Percentiles rank a stretch among this genome's conserved stretches.
phyloP scores from a whole-genome alignment of 345 rosid genomes.

The Melaleuca alternifolia region DNA sequence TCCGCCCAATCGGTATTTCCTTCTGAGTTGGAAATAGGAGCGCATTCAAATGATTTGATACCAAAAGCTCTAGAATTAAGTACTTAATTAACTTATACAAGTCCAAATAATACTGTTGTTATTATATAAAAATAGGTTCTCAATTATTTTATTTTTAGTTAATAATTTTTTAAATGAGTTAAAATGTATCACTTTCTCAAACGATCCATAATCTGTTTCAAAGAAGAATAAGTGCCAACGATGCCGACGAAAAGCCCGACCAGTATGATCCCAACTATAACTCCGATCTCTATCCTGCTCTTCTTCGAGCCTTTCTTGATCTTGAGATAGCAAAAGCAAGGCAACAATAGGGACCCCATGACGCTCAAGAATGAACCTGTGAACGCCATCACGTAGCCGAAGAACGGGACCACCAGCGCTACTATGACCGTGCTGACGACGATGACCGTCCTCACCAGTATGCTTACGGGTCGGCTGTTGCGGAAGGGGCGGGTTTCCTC shows the following conservation, averaged over 20 bases:
- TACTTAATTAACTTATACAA: background rate
- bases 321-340: slow-evolving; percentile 58
- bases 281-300: slow-evolving; percentile 22
- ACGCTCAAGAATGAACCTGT: slow-evolving; percentile 49
- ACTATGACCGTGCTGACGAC: slow-evolving; percentile 43
- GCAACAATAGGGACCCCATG: slow-evolving; percentile 35
- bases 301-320: slow-evolving; percentile 16
- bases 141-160: background rate
- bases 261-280: slow-evolving; percentile 23
- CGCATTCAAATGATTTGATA: background rate
- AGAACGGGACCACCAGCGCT: slow-evolving; percentile 51
- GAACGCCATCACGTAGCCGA: slow-evolving; percentile 58
- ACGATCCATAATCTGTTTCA: slow-evolving; percentile 35
- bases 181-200: slow-evolving; percentile 3
- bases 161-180: background rate
- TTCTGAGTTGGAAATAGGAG: background rate
- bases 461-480: slow-evolving; percentile 19
- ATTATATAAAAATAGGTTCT: background rate
- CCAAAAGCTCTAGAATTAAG: background rate
- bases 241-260: slow-evolving; percentile 22
- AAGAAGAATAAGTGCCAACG: slow-evolving; percentile 38
- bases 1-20: too few relatives aligned
- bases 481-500: slow-evolving; percentile 25
- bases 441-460: slow-evolving; percentile 32
- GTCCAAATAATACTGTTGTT: background rate